Conservation (phyloP, 768 basidiomycete species). For the Glaciozyma antarctica region DNA sequence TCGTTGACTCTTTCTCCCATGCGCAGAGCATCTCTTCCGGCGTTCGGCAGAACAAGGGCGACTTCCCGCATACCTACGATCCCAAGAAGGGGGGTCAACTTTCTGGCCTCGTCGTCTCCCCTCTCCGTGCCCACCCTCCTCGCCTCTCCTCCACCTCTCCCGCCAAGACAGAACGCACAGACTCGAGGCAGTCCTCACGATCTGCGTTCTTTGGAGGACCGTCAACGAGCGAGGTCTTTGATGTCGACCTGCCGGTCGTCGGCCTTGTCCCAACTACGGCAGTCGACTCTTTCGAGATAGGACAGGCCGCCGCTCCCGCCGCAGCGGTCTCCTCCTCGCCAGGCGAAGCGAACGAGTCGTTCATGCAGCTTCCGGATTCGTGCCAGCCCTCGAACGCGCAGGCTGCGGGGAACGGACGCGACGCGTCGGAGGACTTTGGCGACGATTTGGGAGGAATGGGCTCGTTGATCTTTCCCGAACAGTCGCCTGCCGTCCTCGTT, state of each 20-base stretch:
- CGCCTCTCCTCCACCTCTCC: neutral
- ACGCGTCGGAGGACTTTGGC: no score
- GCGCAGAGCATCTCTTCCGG: neutral
- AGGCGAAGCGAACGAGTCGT: no score
- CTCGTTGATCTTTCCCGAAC: neutral
- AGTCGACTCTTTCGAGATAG: neutral
- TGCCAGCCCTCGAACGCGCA: no score
- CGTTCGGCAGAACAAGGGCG: conserved; percentile 3
- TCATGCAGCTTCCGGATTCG: no score
- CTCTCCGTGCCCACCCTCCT: neutral
- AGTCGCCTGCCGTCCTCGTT: neutral
- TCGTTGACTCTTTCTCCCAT: neutral
- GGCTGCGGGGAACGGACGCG: no score
- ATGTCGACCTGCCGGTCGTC: neutral
- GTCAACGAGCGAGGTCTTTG: neutral
- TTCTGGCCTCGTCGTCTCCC: neutral
- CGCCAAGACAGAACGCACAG: neutral
- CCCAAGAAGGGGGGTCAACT: conserved; percentile 21
- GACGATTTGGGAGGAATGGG: neutral
- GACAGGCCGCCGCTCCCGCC: no score
- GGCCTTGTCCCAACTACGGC: neutral
- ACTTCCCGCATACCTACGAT: conserved; percentile 24
- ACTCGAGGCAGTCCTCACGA: neutral
- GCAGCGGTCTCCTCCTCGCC: no score
- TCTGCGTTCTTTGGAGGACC: neutral